phyloP scores from a whole-genome alignment of 768 basidiomycete species.

The Cystofilobasidium ferigula region DNA sequence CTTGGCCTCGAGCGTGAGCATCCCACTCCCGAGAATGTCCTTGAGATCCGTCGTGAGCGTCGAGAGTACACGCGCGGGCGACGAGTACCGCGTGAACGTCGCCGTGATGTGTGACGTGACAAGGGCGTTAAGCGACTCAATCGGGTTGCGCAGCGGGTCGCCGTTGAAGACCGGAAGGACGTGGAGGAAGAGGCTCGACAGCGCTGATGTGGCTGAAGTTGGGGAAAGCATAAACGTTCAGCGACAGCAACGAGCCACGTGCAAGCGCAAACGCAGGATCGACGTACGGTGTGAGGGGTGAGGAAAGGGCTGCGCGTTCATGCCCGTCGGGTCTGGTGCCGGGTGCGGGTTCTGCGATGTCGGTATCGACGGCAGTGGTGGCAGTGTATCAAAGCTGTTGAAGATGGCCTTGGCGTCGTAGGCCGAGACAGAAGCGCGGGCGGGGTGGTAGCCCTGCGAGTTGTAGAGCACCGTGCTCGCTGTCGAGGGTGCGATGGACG shows the following conservation, averaged over 20 bases:
- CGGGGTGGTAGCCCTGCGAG: neutral
- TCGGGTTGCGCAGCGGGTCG: slow-evolving; percentile 69
- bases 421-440: neutral
- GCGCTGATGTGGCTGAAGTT: slow-evolving; percentile 14
- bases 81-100: slow-evolving; percentile 51
- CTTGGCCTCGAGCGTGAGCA: slow-evolving; percentile 84
- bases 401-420: slow-evolving; percentile 16
- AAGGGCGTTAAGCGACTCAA: slow-evolving; percentile 78
- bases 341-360: slow-evolving; percentile 14
- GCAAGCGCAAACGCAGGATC: neutral
- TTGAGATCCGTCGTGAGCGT: slow-evolving; percentile 66
- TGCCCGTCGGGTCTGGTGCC: slow-evolving; percentile 4
- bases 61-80: slow-evolving; percentile 57
- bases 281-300: slow-evolving; percentile 22
- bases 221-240: neutral
- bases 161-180: slow-evolving; percentile 87
- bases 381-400: slow-evolving; percentile 13
- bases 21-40: slow-evolving; percentile 74
- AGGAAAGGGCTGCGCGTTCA: slow-evolving; percentile 10
- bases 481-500: neutral
- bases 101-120: slow-evolving; percentile 67
- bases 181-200: slow-evolving; percentile 55
- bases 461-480: neutral
- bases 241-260: neutral
- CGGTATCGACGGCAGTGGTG: slow-evolving; percentile 13